Evolutionary conservation across 495 filamentous ascomycete species (phyloP).

Genomic region (Hypoxylon cercidicola): DNA sequence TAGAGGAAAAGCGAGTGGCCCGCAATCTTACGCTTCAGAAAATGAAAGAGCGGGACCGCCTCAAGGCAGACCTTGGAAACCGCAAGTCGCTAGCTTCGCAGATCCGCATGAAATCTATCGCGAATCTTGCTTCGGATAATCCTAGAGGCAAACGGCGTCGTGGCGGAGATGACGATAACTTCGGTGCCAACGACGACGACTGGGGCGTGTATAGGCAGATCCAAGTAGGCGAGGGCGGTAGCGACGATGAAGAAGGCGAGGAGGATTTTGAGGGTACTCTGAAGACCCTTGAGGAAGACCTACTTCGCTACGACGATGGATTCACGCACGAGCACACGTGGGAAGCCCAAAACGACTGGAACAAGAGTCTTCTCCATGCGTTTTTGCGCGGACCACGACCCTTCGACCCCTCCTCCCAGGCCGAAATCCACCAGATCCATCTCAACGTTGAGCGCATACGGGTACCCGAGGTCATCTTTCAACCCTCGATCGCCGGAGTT

Average conservation of each 20-base stretch:
- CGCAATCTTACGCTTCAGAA: conserved; percentile 78
- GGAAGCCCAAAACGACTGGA: conserved; percentile 94
- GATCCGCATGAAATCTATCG: conserved; percentile 98
- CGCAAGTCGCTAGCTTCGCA: conserved; percentile 95
- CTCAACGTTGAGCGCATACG: conserved; percentile 97
- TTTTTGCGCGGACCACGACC: conserved; percentile 89
- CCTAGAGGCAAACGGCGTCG: conserved; percentile 79
- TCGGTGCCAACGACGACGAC: conserved; percentile 96
- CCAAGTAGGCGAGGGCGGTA: conserved; percentile 76
- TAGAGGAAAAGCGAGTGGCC: conserved; percentile 78
- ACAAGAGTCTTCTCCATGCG: conserved; percentile 85
- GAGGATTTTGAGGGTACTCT: conserved; percentile 82
- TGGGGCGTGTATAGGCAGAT: conserved; percentile 96
- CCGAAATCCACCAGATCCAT: conserved; percentile 87
- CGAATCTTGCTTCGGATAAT: conserved; percentile 91
- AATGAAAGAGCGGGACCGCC: conserved; percentile 91
- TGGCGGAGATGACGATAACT: conserved; percentile 84
- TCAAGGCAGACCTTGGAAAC: conserved; percentile 93
- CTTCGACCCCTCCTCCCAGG: conserved; percentile 81
- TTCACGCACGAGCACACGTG: conserved; percentile 92
- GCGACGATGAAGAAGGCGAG: conserved; percentile 83
- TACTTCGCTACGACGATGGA: conserved; percentile 84
- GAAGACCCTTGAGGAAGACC: conserved; percentile 79
- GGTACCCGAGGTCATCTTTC: conserved; percentile 94
- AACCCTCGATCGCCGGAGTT: conserved; percentile 89